Base-by-base conservation (phyloP, 495 filamentous ascomycete species). In the Terfezia claveryi region DNA sequence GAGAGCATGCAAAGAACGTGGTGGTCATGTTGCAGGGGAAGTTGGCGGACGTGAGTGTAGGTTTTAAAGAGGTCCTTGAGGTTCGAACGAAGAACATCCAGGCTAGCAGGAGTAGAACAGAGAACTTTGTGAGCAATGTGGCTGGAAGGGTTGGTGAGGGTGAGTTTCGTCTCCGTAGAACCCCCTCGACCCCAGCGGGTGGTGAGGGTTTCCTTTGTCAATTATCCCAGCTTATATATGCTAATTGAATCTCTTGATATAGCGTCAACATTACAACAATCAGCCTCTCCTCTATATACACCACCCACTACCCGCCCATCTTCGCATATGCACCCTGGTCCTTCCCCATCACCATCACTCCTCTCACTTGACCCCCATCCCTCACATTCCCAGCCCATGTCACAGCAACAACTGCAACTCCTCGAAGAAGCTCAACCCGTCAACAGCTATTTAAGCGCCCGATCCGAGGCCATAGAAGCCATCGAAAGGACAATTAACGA, bases 61-160 rank as follows among this genome's bases (percentile, higher is more conserved):
- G 85, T 66, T 96, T 98, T 76, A 95, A 96, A 68, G 89, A 95
- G 60, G 89, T 96, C 0, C 74, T 96, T 11, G 91, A 98, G 65
- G 86, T 94, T 23, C 80, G 91, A 36, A 98, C 91, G 50, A 94
- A 95, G 72, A 98, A 98, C 68, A 94, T 96, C 52, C 92, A 95
- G 68, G 92, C 92, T 11, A 89, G 85, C 49, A 76, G 86, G 38
- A 81, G 85, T 46, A 72, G 91, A 55, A 95, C 91, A 52, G 92
- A 98, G 67, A 91, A 95, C 63, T 98, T 98, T 58, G 84, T 96
- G 23, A 88, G 84, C 2, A 86, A 83, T 11, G 66, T 78, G 49
- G 69, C 60, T 49, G 56, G 56, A 46, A 63, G 51, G 38, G 62
- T 59, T 49, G 57, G 53, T 49, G 61, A 63, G 56, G 54, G 61